These are phyloP conservation scores for Ophiognomonia clavigignenti-juglandacearum DNA, from an alignment of 2,329 filamentous ascomycete genomes.

Conservation along the genomic window DNA sequence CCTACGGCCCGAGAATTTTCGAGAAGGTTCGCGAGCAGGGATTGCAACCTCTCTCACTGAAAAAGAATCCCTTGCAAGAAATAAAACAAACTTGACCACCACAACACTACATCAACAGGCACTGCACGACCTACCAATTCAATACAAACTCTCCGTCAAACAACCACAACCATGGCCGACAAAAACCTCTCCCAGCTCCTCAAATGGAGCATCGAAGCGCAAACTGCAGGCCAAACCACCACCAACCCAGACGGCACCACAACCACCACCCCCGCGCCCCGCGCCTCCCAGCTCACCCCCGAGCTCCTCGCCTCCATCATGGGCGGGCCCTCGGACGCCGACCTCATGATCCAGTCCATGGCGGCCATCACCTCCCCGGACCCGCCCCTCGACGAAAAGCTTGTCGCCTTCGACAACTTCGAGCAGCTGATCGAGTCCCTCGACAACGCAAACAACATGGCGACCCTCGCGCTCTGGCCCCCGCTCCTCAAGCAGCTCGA, in stretches of 20 bases:
- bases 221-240: conserved; percentile 8
- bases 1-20: conserved; percentile 27
- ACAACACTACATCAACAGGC: background rate
- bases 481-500: conserved; percentile 69
- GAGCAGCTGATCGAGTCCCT: conserved; percentile 88
- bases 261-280: conserved; percentile 24
- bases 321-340: conserved; percentile 83
- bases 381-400: conserved; percentile 66
- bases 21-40: conserved; percentile 28
- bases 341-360: conserved; percentile 87
- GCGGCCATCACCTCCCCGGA: conserved; percentile 63
- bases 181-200: conserved; percentile 31
- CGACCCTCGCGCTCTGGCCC: conserved; percentile 72
- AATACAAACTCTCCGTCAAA: background rate
- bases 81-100: background rate
- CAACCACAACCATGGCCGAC: conserved; percentile 22
- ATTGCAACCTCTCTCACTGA: conserved; percentile 15
- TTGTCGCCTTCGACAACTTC: conserved; percentile 89
- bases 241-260: conserved; percentile 20
- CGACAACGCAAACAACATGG: conserved; percentile 96
- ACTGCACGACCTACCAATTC: background rate
- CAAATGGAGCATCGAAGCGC: conserved; percentile 31
- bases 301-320: conserved; percentile 70
- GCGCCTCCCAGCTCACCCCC: conserved; percentile 51
- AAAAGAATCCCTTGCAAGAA: background rate